Evolutionary conservation across 129 eudicot genomes (phyloP).

Genomic region (Escallonia herrerae): DNA sequence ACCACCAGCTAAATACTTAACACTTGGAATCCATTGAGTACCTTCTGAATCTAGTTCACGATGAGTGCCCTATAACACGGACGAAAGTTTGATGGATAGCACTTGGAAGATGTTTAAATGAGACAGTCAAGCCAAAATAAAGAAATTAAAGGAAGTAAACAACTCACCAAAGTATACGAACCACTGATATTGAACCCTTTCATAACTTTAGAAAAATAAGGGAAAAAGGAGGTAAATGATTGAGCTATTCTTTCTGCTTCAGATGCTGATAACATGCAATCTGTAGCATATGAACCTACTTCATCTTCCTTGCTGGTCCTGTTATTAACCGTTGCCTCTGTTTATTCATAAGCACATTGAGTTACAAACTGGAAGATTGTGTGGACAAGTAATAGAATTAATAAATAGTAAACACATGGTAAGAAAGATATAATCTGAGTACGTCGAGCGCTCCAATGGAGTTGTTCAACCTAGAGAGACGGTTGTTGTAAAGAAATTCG

Average conservation of each 20-base stretch:
- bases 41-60: no score
- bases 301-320: background rate
- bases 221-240: slow-evolving; percentile 52
- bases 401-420: background rate
- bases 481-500: no score
- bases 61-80: no score
- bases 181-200: slow-evolving; percentile 84
- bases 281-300: no score
- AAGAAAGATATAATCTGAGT: background rate
- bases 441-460: no score
- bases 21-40: no score
- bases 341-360: slow-evolving; percentile 6
- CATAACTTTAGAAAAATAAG: slow-evolving; percentile 69
- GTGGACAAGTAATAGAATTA: no score
- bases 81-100: background rate
- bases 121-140: background rate
- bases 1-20: no score
- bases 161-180: slow-evolving; percentile 75
- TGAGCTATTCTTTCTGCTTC: slow-evolving; percentile 75
- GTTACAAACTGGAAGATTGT: background rate
- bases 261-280: slow-evolving; percentile 34
- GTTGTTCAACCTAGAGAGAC: no score
- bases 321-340: slow-evolving; percentile 37
- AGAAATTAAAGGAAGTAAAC: background rate
- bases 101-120: background rate